Conservation (phyloP, 2,329 filamentous ascomycete species). For the Leptographium procerum region DNA sequence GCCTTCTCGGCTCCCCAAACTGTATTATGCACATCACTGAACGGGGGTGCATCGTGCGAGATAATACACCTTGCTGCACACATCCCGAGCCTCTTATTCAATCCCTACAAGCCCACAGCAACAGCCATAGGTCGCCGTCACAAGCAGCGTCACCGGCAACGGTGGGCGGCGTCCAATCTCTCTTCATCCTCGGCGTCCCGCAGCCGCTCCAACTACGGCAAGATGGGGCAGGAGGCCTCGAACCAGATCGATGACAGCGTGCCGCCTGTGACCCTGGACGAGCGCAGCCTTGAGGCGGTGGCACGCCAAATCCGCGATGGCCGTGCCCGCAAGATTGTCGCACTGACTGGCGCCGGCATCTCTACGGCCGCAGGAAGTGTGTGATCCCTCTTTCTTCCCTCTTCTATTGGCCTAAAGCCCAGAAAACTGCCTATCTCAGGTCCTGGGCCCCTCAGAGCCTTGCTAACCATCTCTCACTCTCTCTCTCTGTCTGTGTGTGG, state of each 20-base stretch:
- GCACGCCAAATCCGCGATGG: conserved; percentile 71
- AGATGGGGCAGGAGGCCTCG: conserved; percentile 82
- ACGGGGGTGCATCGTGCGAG: background rate
- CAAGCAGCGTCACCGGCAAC: conserved; percentile 8
- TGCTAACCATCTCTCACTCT: background rate
- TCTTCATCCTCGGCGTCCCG: background rate
- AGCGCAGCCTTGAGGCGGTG: conserved; percentile 59
- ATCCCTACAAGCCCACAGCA: too few species aligned
- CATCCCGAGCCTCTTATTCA: too few species aligned
- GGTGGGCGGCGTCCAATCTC: background rate
- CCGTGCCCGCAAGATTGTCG: conserved; percentile 58
- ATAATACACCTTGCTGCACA: background rate
- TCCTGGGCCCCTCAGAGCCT: background rate
- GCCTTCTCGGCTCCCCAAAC: background rate
- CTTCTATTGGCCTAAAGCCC: conserved; percentile 1
- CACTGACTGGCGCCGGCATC: conserved; percentile 87
- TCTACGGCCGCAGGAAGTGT: conserved; percentile 58
- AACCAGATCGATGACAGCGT: conserved; percentile 52
- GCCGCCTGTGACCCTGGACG: conserved; percentile 51
- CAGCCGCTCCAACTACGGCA: conserved; percentile 18
- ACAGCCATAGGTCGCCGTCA: conserved; percentile 12
- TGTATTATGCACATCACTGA: background rate
- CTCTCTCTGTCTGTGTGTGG: background rate
- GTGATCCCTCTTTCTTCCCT: conserved; percentile 13
- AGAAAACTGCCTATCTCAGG: too few species aligned